Conservation (phyloP, 176 grass and related monocot species). For the Echinochloa phyllopogon region DNA sequence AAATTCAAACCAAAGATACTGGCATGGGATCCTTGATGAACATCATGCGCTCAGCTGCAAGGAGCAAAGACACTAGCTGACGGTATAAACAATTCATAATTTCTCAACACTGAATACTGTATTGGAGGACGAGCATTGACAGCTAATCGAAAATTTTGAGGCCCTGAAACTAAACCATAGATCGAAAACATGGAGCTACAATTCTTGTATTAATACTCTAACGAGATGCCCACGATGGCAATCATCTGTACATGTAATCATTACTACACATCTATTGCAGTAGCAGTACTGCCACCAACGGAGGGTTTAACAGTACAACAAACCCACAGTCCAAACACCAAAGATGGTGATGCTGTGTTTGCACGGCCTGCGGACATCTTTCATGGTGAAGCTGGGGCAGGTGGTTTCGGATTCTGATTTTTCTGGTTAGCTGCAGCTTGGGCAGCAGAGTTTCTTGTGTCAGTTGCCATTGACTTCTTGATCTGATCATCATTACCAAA, state of each 20-base stretch:
- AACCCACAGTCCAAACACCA: background rate
- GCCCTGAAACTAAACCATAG: background rate
- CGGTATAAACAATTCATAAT: background rate
- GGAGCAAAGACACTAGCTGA: background rate
- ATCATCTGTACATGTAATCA: conserved; percentile 3
- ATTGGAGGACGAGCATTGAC: background rate
- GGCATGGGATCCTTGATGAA: background rate
- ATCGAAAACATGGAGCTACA: background rate
- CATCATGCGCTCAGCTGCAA: background rate
- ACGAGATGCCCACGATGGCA: background rate
- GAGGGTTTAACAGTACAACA: conserved; percentile 5
- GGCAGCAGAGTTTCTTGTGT: conserved; percentile 50
- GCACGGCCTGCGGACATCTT: conserved; percentile 14
- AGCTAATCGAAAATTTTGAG: background rate
- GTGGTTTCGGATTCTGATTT: conserved; percentile 65
- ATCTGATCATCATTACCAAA: conserved; percentile 45
- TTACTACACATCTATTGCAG: background rate
- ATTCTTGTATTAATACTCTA: background rate
- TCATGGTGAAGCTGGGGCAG: conserved; percentile 56
- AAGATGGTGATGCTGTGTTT: background rate
- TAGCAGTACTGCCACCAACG: background rate
- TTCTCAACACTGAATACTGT: background rate
- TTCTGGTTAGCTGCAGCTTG: conserved; percentile 61
- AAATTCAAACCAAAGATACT: background rate
- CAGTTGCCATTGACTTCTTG: conserved; percentile 73